Conservation (phyloP, 2,329 filamentous ascomycete species). For the Cladobotryum protrusum region DNA sequence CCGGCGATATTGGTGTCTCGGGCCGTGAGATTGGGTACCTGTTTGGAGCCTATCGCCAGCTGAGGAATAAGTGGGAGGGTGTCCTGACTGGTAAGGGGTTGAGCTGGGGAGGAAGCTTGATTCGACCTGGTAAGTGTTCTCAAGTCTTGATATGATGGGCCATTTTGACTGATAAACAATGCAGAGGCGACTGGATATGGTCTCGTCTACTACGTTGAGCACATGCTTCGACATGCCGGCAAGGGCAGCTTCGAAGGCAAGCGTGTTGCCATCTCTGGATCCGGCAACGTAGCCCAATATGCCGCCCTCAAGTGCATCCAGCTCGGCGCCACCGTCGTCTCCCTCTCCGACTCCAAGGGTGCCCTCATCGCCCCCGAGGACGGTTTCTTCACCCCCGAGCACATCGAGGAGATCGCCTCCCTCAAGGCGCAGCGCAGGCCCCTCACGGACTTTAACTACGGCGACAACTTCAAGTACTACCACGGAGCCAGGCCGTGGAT, state of each 20-base stretch:
- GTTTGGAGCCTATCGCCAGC: slow-evolving; percentile 88
- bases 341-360: slow-evolving; percentile 89
- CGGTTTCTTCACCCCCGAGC: slow-evolving; percentile 68
- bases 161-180: not conserved
- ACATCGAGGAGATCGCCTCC: slow-evolving; percentile 70
- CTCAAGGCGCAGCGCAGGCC: slow-evolving; percentile 85
- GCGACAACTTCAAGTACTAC: slow-evolving; percentile 74
- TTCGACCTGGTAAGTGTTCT: slow-evolving; percentile 68
- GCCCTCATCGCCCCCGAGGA: slow-evolving; percentile 68
- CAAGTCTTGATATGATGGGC: too few species aligned
- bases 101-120: slow-evolving; percentile 86
- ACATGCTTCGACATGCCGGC: slow-evolving; percentile 91
- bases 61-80: slow-evolving; percentile 89
- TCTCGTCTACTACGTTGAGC: slow-evolving; percentile 90
- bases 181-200: slow-evolving; percentile 91
- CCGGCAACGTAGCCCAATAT: slow-evolving; percentile 97
- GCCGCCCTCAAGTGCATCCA: slow-evolving; percentile 94
- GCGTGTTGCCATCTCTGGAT: slow-evolving; percentile 91
- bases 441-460: slow-evolving; percentile 63
- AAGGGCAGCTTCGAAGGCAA: slow-evolving; percentile 84
- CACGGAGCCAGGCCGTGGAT: slow-evolving; percentile 85
- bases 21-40: slow-evolving; percentile 90
- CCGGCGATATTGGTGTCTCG: slow-evolving; percentile 92
- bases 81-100: slow-evolving; percentile 94
- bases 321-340: slow-evolving; percentile 87